phyloP scores from a whole-genome alignment of 352 stramenopile species.

The Phytopythium aichiense region DNA sequence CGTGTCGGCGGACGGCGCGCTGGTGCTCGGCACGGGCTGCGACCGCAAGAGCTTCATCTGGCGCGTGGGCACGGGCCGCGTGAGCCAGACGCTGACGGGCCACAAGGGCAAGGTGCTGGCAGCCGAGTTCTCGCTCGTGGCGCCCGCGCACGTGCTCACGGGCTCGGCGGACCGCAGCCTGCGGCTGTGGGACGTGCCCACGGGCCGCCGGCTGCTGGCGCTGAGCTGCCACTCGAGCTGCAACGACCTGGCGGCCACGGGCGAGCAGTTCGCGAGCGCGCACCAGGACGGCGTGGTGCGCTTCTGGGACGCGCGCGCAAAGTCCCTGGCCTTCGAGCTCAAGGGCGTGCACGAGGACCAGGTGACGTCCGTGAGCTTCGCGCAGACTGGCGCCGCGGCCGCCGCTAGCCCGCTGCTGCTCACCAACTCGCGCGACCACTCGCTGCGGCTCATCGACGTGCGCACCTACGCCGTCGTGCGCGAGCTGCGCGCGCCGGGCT shows the following conservation, averaged over 20 bases:
- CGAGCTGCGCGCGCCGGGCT: constrained; percentile 41
- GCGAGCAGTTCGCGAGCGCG: constrained; percentile 68
- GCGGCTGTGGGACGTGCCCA: constrained; percentile 71
- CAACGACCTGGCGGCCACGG: constrained; percentile 63
- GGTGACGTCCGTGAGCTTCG: constrained; percentile 73
- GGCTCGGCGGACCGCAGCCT: constrained; percentile 73
- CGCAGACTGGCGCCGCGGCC: constrained; percentile 17
- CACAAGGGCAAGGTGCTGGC: constrained; percentile 84
- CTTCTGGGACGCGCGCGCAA: constrained; percentile 71
- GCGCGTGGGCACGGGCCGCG: constrained; percentile 72
- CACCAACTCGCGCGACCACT: constrained; percentile 77
- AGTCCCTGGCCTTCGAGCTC: constrained; percentile 49
- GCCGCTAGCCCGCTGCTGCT: constrained; percentile 36
- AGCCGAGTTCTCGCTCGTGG: constrained; percentile 62
- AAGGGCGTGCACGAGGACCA: constrained; percentile 57
- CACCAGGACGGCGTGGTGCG: constrained; percentile 76
- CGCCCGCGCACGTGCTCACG: constrained; percentile 64
- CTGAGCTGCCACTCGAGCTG: constrained; percentile 78
- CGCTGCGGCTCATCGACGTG: constrained; percentile 59
- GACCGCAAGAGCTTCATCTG: constrained; percentile 85
- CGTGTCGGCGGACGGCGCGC: constrained; percentile 67
- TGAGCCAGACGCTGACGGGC: constrained; percentile 79
- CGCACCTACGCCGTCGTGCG: constrained; percentile 51
- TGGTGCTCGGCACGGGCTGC: constrained; percentile 76
- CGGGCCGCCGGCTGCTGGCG: constrained; percentile 61